These are phyloP conservation scores for Inga leiocalycina DNA, from an alignment of 306 rosid species.

Conservation along the genomic window DNA sequence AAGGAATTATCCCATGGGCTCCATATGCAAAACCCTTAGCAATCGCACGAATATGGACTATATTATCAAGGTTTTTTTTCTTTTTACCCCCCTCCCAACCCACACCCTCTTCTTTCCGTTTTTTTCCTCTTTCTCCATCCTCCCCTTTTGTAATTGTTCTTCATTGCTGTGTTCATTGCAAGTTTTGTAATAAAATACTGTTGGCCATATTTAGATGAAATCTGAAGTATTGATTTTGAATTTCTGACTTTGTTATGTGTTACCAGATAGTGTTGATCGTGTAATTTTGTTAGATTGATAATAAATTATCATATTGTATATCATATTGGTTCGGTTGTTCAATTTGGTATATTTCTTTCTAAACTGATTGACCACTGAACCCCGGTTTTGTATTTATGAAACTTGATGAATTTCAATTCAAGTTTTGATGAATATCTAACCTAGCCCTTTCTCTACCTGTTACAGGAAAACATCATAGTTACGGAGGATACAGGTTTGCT, in stretches of 20 bases:
- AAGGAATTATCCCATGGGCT: neutral
- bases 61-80: neutral
- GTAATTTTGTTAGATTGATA: slow-evolving; percentile 4
- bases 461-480: slow-evolving; percentile 66
- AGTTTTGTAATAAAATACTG: neutral
- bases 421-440: slow-evolving; percentile 34
- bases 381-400: neutral
- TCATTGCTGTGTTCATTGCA: neutral
- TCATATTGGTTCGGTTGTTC: neutral
- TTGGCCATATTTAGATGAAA: neutral
- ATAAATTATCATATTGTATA: neutral
- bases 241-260: too few species aligned
- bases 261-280: neutral
- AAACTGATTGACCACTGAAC: neutral
- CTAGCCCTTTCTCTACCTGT: slow-evolving; percentile 36
- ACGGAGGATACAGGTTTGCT: slow-evolving; percentile 80
- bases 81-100: neutral
- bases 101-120: neutral
- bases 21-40: neutral
- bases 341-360: neutral
- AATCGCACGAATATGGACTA: neutral
- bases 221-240: neutral
- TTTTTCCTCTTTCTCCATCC: neutral
- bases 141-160: neutral
- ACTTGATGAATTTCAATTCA: neutral